Evolutionary conservation across 306 rosid genomes (phyloP).

Genomic region (Castanea crenata): DNA sequence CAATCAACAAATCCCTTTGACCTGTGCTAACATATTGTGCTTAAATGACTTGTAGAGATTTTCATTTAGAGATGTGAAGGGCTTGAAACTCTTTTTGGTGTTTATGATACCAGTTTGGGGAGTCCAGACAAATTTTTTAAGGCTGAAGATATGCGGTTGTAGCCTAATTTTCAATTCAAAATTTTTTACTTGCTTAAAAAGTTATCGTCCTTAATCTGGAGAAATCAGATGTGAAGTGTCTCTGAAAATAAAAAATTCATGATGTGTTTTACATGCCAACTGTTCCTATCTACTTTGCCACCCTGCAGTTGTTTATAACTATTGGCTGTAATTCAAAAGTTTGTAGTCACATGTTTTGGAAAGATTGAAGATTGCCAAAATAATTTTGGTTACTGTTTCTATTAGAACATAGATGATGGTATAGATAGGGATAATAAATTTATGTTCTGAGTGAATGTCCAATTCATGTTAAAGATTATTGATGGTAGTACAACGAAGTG

Average conservation of each 20-base stretch:
- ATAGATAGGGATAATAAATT: background rate
- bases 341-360: background rate
- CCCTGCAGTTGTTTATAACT: background rate
- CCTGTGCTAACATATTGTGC: background rate
- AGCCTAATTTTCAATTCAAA: too few species aligned
- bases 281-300: background rate
- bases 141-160: too few species aligned
- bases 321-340: background rate
- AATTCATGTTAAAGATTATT: too few species aligned
- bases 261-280: background rate
- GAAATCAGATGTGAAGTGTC: background rate
- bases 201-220: background rate
- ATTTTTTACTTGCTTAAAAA: background rate
- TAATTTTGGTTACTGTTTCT: background rate
- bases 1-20: background rate
- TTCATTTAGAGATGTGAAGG: background rate
- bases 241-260: background rate
- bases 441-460: background rate
- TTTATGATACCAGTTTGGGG: background rate
- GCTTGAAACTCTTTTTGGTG: background rate
- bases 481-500: background rate
- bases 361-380: background rate
- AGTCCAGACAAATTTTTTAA: background rate
- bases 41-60: background rate
- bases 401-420: background rate